phyloP scores from a whole-genome alignment of 2,329 filamentous ascomycete genomes.

The Beauveria medogensis region DNA sequence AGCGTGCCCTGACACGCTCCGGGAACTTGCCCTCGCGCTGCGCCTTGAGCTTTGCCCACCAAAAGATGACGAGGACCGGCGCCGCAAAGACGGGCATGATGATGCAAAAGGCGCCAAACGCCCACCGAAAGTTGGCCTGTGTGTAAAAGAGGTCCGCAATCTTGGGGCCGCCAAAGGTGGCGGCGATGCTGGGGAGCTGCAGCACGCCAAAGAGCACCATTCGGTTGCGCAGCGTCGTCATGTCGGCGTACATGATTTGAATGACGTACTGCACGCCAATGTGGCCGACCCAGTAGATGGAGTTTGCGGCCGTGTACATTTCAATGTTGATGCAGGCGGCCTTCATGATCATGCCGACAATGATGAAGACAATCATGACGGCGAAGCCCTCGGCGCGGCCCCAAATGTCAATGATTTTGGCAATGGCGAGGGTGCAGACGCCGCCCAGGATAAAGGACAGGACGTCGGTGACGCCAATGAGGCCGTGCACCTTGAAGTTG shows the following conservation, averaged over 20 bases:
- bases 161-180: slow-evolving; percentile 34
- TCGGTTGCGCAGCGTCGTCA: slow-evolving; percentile 34
- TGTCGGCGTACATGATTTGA: slow-evolving; percentile 35
- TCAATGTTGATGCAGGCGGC: slow-evolving; percentile 49
- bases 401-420: slow-evolving; percentile 42
- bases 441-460: slow-evolving; percentile 41
- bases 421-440: slow-evolving; percentile 32
- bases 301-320: slow-evolving; percentile 52
- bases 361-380: slow-evolving; percentile 33
- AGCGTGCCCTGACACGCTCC: slow-evolving; percentile 35
- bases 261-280: slow-evolving; percentile 33
- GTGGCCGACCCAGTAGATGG: slow-evolving; percentile 56
- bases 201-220: slow-evolving; percentile 35
- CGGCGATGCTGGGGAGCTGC: slow-evolving; percentile 35
- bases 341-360: slow-evolving; percentile 54
- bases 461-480: slow-evolving; percentile 58
- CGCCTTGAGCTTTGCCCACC: slow-evolving; percentile 36
- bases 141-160: slow-evolving; percentile 32
- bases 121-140: slow-evolving; percentile 35
- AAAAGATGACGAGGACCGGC: slow-evolving; percentile 28
- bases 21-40: slow-evolving; percentile 39
- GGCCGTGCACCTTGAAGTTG: slow-evolving; percentile 53
- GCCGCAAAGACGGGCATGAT: slow-evolving; percentile 43
- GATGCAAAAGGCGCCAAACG: slow-evolving; percentile 56
- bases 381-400: slow-evolving; percentile 39